A percentile compares a stretch with the other conserved stretches of the same genome.
These are phyloP conservation scores for Pythium sukuiense DNA, from an alignment of 352 stramenopile genomes.

Conservation along the genomic window DNA sequence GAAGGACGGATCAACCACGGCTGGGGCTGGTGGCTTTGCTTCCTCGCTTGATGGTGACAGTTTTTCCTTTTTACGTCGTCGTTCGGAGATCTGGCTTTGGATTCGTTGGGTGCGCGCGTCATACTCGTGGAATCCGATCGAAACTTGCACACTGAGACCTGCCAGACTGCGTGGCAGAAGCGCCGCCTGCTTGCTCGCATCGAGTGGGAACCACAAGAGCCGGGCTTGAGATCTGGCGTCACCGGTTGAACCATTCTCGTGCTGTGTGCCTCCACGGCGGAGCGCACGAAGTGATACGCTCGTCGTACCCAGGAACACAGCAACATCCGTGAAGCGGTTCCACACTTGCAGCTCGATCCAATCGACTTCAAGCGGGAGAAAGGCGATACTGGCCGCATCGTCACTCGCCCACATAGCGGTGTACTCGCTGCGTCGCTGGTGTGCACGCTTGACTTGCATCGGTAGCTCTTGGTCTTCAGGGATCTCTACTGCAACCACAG, in stretches of 20 bases:
- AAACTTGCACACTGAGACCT: constrained; percentile 22
- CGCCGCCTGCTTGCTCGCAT: constrained; percentile 2
- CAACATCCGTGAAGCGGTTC: constrained; percentile 59
- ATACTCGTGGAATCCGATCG: constrained; percentile 6
- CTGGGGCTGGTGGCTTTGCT: neutral
- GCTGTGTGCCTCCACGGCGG: constrained; percentile 18
- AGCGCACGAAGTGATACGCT: constrained; percentile 31
- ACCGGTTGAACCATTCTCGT: constrained; percentile 29
- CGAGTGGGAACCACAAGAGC: constrained; percentile 26
- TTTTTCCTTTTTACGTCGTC: neutral
- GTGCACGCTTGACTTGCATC: constrained; percentile 24
- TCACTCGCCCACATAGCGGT: constrained; percentile 38
- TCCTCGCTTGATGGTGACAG: neutral
- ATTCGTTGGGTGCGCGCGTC: constrained; percentile 12
- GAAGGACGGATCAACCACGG: constrained; percentile 55
- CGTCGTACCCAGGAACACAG: constrained; percentile 51
- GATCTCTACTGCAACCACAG: constrained; percentile 16
- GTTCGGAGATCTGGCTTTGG: constrained; percentile 11
- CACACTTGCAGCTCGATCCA: constrained; percentile 63
- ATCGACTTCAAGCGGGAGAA: constrained; percentile 35
- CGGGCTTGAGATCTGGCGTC: neutral
- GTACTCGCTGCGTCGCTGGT: constrained; percentile 30
- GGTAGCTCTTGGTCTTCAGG: constrained; percentile 13
- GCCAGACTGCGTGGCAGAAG: neutral
- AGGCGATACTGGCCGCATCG: neutral